Base-by-base conservation (phyloP, 2,329 filamentous ascomycete genomes). In the Dissoconium aciculare region DNA sequence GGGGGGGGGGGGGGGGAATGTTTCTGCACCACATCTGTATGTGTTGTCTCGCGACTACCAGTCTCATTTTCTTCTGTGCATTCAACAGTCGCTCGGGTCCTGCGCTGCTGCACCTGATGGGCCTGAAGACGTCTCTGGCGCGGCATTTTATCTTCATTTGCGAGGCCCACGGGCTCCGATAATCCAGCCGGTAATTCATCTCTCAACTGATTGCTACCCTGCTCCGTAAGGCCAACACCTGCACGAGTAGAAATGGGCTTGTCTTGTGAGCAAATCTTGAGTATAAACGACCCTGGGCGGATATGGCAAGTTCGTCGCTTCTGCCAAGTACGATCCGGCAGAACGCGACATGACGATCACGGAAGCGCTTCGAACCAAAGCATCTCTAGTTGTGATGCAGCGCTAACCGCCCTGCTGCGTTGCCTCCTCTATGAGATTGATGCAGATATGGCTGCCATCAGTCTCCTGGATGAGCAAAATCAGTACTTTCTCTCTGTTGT, bases 401-500 rank as follows among this genome's bases (percentile, higher is more conserved):
- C 29, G 10, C 12, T 31, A 11, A 14, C 11, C 11, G 17, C 29
- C 17, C 21, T 31, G 29, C 29, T 31, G 16, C 29, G 29, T 5
- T 31, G 29, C 29, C 21, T 31, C 4, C 17, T 31, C n/a, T 24
- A 25, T 14, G 29, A 26, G 14, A 13, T 31, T 8, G 3, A 26
- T 5, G 32, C 27, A 9, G 32, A 34, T 11, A 10, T 30, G 6
- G 32, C 27, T 11, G 26, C 26, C n/a, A 12, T 34, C 13, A 34
- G 17, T 25, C 27, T 34, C n/a, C 28, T 34, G 4, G 32, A 34
- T 17, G 27, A 34, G 8, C 12, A 30, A 8, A 30, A 15, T n/a
- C 32, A 34, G 28, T 30, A 34, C 27, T 34, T 34, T 15, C 24
- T 34, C 3, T 6, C 27, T 3, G 32, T 27, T 17, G 27, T 26